Percentiles rank a stretch among this genome's conserved stretches.
Conservation (phyloP, 345 rosid genomes). For the Physaria fendleri region DNA sequence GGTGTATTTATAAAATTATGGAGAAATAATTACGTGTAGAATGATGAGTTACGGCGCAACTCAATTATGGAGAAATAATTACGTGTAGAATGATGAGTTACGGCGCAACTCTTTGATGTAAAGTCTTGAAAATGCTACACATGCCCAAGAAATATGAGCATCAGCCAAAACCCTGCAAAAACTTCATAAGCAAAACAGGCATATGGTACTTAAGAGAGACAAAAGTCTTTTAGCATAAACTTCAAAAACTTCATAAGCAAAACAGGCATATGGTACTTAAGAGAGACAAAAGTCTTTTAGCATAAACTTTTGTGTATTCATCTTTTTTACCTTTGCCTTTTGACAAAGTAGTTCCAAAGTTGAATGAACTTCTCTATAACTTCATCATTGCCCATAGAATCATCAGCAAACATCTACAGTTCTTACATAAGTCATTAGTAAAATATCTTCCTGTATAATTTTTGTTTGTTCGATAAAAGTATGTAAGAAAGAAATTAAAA, state of each 20-base stretch:
- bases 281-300: too few species aligned
- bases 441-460: neutral
- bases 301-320: neutral
- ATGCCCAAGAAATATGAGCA: slow-evolving; percentile 88
- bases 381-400: slow-evolving; percentile 73
- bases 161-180: slow-evolving; percentile 70
- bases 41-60: slow-evolving; percentile 38
- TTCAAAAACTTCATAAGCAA: neutral
- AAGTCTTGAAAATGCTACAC: slow-evolving; percentile 73
- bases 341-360: slow-evolving; percentile 88
- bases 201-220: too few species aligned
- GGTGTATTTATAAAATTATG: neutral
- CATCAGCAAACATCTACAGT: slow-evolving; percentile 87
- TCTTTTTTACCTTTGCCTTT: slow-evolving; percentile 53
- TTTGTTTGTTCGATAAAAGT: neutral
- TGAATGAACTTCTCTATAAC: slow-evolving; percentile 73
- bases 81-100: slow-evolving; percentile 54
- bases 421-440: neutral
- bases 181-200: neutral
- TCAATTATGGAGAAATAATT: slow-evolving; percentile 17
- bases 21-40: slow-evolving; percentile 43
- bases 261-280: too few species aligned
- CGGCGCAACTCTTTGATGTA: slow-evolving; percentile 45
- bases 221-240: too few species aligned
- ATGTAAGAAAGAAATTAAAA: neutral